Percentiles rank a stretch among this genome's conserved stretches.
Evolutionary conservation across 2,329 filamentous ascomycete genomes (phyloP).

Genomic region (Cyclaneusma minus): DNA sequence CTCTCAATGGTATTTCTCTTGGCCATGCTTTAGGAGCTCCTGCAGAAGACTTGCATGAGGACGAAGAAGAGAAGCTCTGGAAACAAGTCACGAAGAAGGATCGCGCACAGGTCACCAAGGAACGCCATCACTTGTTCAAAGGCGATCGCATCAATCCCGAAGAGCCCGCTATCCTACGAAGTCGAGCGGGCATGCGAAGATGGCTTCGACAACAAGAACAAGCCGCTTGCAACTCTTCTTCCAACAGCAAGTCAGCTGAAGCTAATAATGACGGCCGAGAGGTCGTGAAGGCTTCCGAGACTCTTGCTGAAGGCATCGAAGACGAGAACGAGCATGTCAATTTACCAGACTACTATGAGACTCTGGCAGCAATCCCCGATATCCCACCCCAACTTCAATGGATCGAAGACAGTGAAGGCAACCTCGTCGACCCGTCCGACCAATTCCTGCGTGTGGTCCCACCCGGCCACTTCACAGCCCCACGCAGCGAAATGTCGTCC

Average conservation of each 20-base stretch:
- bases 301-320: conserved; percentile 88
- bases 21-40: conserved; percentile 49
- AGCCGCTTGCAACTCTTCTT: too few relatives aligned
- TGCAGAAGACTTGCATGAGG: conserved; percentile 64
- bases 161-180: conserved; percentile 73
- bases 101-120: conserved; percentile 70
- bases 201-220: conserved; percentile 70
- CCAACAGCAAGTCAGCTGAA: too few relatives aligned
- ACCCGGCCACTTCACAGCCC: conserved; percentile 58
- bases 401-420: conserved; percentile 78
- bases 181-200: conserved; percentile 76
- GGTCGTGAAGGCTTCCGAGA: conserved; percentile 42
- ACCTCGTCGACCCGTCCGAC: conserved; percentile 76
- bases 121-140: conserved; percentile 74
- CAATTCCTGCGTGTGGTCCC: conserved; percentile 70
- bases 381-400: conserved; percentile 65
- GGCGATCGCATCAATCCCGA: conserved; percentile 74
- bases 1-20: conserved; percentile 48
- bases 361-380: conserved; percentile 73
- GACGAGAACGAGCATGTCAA: conserved; percentile 62
- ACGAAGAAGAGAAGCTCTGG: conserved; percentile 96
- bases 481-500: conserved; percentile 55
- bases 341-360: conserved; percentile 89
- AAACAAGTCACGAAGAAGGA: conserved; percentile 98
- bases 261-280: conserved; percentile 30